phyloP scores from a whole-genome alignment of 129 eudicot species.

The Centrapalus pauciflorus region DNA sequence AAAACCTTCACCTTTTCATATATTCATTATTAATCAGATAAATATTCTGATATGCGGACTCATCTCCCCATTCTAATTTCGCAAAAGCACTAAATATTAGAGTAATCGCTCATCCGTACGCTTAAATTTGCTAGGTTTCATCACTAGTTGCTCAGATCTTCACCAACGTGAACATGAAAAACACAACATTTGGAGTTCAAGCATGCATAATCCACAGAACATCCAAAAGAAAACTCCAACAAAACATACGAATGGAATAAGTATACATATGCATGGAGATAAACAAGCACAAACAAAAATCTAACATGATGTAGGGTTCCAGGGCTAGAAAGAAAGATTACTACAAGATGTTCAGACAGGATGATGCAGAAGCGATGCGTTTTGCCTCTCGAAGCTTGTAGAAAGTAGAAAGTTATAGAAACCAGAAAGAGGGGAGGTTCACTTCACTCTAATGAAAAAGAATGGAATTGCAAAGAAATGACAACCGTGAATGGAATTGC shows the following conservation, averaged over 20 bases:
- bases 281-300: not conserved
- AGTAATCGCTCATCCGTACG: not conserved
- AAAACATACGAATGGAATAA: slow-evolving; percentile 1
- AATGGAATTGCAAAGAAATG: too few species aligned
- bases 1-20: not conserved
- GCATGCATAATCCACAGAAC: not conserved
- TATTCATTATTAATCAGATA: slow-evolving; percentile 2
- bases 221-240: not conserved
- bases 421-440: too few species aligned
- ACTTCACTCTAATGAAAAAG: too few species aligned
- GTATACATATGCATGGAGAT: not conserved
- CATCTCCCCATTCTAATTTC: not conserved
- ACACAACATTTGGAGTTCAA: not conserved
- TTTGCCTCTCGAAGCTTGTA: not conserved
- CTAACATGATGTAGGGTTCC: slow-evolving; percentile 9
- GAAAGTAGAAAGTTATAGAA: not conserved
- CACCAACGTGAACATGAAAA: not conserved
- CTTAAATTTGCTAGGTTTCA: slow-evolving; percentile 11
- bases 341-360: not conserved
- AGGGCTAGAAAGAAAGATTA: not conserved
- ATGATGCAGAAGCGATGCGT: not conserved
- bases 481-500: too few species aligned
- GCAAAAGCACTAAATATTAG: not conserved
- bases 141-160: not conserved
- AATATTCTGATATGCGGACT: not conserved